Evolutionary conservation across 1,139 yeast genomes (phyloP), one percentile per base, ranked within the genome.

Genomic region (Geotrichum phurueaensis): DNA sequence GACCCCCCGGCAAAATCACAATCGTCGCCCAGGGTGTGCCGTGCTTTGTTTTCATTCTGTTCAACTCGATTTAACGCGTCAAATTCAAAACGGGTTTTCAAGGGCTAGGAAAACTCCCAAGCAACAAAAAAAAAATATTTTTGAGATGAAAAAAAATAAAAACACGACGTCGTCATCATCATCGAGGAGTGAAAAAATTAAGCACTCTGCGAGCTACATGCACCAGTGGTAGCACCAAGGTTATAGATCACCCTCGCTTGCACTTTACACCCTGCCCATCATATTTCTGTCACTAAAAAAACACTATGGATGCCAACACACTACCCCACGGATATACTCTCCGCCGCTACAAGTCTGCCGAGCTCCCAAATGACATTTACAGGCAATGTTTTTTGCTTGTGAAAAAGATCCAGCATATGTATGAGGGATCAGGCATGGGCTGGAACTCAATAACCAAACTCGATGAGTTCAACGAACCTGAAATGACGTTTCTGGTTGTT

Each of bases 381-480:
- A 57, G 60, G 13, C 65, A 64, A 39, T 69, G 74, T 61, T 71
- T 69, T 62, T 55, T 58, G 10, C 65, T 73, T 50, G 72, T 71
- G 7, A 66, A 71, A 2, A 53, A 60, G 45, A 61, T 73, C 36
- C 62, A 67, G 51, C 60, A 65, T 9, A 63, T 70, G 64, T 73
- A 73, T 62, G 62, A 63, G 7, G 69, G 65, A 6, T 63, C 71
- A 15, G 85, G 85, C 0, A 64, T 65, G 47, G 68, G 75, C 20
- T 84, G 87, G 87, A 68, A 71, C 54, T 63, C 63, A 1, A 52
- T 52, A n/a, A 74, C 71, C 9, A 84, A 84, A 67, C 63, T 68
- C 18, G 71, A 65, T 13, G 87, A 84, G 69, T 77, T 83, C 80
- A 62, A 66, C 22, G 81, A 79, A 58, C 69, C 74, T 0, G 83